Base-by-base conservation (phyloP, 129 eudicot species). In the Tagetes patula region DNA sequence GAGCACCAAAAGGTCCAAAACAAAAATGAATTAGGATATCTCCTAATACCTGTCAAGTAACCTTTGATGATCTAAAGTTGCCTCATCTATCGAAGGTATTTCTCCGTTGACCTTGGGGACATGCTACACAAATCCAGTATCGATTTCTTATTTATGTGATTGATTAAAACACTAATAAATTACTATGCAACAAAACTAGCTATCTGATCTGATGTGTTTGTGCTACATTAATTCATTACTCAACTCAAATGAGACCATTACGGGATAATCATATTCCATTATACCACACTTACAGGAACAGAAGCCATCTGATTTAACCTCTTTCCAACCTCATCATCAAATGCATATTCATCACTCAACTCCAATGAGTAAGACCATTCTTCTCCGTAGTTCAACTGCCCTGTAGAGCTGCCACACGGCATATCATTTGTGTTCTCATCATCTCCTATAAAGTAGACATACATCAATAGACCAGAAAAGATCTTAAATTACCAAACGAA, bases 1-100 rank as follows among this genome's bases (percentile, higher is more conserved):
- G 30, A 73, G 38, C 27, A 72, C 36, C 53, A 45, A 31, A 58
- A 55, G 5, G 33, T 42, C 68, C 30, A 11, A 71, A 34, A 56
- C 42, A 11, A 36, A 12, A 37, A 68, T 2, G 9, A 62, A 66
- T 56, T 33, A 77, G 27, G 8, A 12, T 71, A 42, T 65, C 13
- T 31, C 45, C 69, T 41, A 43, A 13, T 84, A 91, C 97, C 97
- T 88, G 82, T 91, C 88, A 38, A 85, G 87, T 76, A 91, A 87
- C 75, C 95, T 88, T 75, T 88, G 95, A 84, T 88, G 95, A 85
- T 88, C 97, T 78, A 87, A 76, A 70, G 92, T 85, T 75, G 95
- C 95, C 76, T 88, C 95, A 75, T 91, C 92, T 67, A 86, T 46
- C 9, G 97, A 91, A 30, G 97, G 97, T 75, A 91, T 91, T 80